Base-by-base conservation (phyloP, 257 asterid species). In the Forsythia viridissima region DNA sequence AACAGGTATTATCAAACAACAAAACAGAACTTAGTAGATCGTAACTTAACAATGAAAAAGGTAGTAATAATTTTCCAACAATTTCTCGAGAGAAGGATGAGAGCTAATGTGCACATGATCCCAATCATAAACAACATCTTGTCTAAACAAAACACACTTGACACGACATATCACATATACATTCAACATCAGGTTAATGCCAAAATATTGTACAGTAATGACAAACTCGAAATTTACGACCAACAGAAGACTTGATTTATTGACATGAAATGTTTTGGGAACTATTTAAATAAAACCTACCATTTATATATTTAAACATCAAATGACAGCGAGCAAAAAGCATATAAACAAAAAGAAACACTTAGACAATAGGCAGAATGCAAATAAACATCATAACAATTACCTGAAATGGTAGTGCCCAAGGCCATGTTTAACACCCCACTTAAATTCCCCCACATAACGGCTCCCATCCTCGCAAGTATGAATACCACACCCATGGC, bases 391-490 rank as follows among this genome's bases (percentile, higher is more conserved):
- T 51, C 63, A 61, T 5, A 10, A 15, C 8, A 8, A 6, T 57
- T 86, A 93, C 98, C 98, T 92, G 91, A 90, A 93, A 78, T 93
- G 98, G 86, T 92, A 90, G 86, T 92, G 98, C 43, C 98, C 98
- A 76, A 89, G 92, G 37, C 98, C 98, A 84, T 93, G 98, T 79
- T 92, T 93, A 59, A 92, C 93, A 43, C 98, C 98, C 97, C 96
- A 90, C 80, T 93, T 93, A 79, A 93, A 93, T 71, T 93, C 97
- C 20, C 96, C 98, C 2, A 92, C 94, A 78, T 92, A 93, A 15
- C 96, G 87, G 80, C 97, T 93, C 18, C 97, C 97, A 77, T 92
- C 97, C 77, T 93, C 97, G 11, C 97, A 92, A 15, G 98, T 93
- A 85, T 89, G 98, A 77, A 92, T 85, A 66, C 98, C 97, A 73